Conservation (phyloP, 1,284 basidiomycete species). For the Peniophora sp. region DNA sequence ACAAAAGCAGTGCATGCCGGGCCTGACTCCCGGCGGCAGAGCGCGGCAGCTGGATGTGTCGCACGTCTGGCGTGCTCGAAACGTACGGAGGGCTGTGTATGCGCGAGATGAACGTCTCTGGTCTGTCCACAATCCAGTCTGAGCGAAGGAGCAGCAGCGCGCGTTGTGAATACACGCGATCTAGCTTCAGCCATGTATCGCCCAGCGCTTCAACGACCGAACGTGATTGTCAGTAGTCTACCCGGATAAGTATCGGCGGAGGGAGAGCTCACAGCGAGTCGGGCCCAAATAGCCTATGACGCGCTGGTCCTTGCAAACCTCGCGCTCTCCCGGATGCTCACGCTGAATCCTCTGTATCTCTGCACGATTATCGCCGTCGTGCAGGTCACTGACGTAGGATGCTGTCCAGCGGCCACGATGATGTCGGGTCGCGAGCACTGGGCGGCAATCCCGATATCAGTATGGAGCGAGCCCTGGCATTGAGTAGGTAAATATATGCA, state of each 20-base stretch:
- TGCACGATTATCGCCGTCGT: slow-evolving; percentile 42
- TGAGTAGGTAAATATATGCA: slow-evolving; percentile 18
- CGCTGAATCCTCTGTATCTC: slow-evolving; percentile 40
- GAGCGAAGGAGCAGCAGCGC: slow-evolving; percentile 40
- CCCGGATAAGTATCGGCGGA: background rate
- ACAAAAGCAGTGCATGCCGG: slow-evolving; percentile 35
- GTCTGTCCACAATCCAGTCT: slow-evolving; percentile 35
- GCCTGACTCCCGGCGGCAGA: slow-evolving; percentile 5
- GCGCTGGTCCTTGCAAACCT: slow-evolving; percentile 41
- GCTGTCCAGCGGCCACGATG: slow-evolving; percentile 32
- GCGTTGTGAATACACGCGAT: slow-evolving; percentile 44
- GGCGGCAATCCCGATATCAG: slow-evolving; percentile 11
- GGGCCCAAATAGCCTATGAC: slow-evolving; percentile 59
- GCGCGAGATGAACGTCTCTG: slow-evolving; percentile 34
- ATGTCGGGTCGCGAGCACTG: slow-evolving; percentile 38
- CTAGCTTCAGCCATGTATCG: slow-evolving; percentile 57
- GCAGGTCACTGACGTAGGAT: slow-evolving; percentile 38
- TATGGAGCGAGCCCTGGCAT: slow-evolving; percentile 6
- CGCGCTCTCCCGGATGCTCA: slow-evolving; percentile 49
- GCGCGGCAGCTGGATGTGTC: slow-evolving; percentile 24
- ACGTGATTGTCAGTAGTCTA: slow-evolving; percentile 1
- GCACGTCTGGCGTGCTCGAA: slow-evolving; percentile 42
- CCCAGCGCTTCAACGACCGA: slow-evolving; percentile 40
- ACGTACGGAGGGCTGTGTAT: slow-evolving; percentile 55
- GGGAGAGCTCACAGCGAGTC: slow-evolving; percentile 43